These are phyloP conservation scores for Gelatoporia subvermispora DNA, from an alignment of 768 basidiomycete species.

Conservation along the genomic window DNA sequence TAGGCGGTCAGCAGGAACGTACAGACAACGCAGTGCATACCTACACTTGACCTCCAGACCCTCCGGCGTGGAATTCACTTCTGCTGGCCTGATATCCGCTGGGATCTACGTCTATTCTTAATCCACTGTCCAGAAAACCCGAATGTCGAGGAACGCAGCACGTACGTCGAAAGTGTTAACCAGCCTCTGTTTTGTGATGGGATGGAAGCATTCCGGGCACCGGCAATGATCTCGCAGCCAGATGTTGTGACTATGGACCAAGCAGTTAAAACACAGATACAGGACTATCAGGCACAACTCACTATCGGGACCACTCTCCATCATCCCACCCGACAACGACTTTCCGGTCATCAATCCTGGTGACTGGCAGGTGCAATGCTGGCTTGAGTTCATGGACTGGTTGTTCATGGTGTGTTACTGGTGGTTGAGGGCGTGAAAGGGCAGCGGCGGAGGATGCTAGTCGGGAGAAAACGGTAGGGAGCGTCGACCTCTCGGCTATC, in stretches of 20 bases:
- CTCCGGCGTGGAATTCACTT: slow-evolving; percentile 48
- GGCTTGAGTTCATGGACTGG: background rate
- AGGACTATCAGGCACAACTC: slow-evolving; percentile 24
- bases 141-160: background rate
- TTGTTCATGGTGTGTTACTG: too few relatives aligned
- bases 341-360: slow-evolving; percentile 50
- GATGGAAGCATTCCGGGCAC: slow-evolving; percentile 82
- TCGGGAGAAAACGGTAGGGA: too few relatives aligned
- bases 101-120: slow-evolving; percentile 54
- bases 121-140: background rate
- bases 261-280: background rate
- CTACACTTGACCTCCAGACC: slow-evolving; percentile 76
- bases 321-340: slow-evolving; percentile 74
- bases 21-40: slow-evolving; percentile 19
- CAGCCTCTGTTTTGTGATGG: slow-evolving; percentile 85
- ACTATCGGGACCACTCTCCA: slow-evolving; percentile 74
- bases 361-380: slow-evolving; percentile 20
- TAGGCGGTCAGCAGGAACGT: background rate
- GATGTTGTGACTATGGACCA: slow-evolving; percentile 68
- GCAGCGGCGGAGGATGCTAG: too few relatives aligned
- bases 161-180: slow-evolving; percentile 77
- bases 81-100: slow-evolving; percentile 58
- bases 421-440: too few relatives aligned
- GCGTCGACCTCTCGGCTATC: too few relatives aligned
- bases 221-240: slow-evolving; percentile 94